phyloP scores from a whole-genome alignment of 163 green algal species.

The Chlorella variabilis region DNA sequence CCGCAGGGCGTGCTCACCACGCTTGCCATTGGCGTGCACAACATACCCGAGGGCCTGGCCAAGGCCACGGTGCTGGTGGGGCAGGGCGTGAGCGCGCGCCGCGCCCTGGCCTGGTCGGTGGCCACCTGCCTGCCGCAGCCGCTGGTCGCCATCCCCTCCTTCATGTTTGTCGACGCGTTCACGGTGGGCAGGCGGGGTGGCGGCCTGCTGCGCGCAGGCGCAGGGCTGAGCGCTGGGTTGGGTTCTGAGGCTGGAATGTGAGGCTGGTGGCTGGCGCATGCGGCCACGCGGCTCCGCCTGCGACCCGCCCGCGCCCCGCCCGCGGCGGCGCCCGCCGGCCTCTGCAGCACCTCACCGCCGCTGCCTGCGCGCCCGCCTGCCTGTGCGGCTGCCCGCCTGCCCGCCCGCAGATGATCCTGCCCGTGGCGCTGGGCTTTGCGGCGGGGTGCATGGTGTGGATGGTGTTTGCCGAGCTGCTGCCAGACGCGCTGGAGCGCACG shows the following conservation, averaged over 20 bases:
- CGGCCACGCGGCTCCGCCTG: too few species aligned
- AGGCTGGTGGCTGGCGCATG: too few species aligned
- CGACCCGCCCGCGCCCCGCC: too few species aligned
- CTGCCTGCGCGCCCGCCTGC: background rate
- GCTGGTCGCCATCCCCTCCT: conserved; percentile 90
- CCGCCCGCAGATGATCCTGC: conserved; percentile 71
- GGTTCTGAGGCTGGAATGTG: too few species aligned
- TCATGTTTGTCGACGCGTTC: conserved; percentile 95
- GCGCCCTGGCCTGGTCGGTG: conserved; percentile 83
- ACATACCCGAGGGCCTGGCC: conserved; percentile 95
- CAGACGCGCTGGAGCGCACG: conserved; percentile 82
- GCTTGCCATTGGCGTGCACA: conserved; percentile 95
- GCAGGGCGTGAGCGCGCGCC: conserved; percentile 52
- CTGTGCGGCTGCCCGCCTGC: too few species aligned
- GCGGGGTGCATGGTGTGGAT: conserved; percentile 99
- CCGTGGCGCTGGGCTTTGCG: conserved; percentile 94
- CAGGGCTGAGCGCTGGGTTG: background rate
- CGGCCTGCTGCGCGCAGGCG: too few species aligned
- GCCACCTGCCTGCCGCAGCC: conserved; percentile 87
- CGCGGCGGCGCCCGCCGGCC: background rate
- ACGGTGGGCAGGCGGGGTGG: background rate
- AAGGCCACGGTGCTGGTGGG: conserved; percentile 90
- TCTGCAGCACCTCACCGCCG: too few species aligned
- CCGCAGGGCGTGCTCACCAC: conserved; percentile 87
- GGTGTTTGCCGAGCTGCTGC: conserved; percentile 96